These are phyloP conservation scores for Fusarium bulbicola DNA, from an alignment of 2,329 filamentous ascomycete species.

Conservation along the genomic window DNA sequence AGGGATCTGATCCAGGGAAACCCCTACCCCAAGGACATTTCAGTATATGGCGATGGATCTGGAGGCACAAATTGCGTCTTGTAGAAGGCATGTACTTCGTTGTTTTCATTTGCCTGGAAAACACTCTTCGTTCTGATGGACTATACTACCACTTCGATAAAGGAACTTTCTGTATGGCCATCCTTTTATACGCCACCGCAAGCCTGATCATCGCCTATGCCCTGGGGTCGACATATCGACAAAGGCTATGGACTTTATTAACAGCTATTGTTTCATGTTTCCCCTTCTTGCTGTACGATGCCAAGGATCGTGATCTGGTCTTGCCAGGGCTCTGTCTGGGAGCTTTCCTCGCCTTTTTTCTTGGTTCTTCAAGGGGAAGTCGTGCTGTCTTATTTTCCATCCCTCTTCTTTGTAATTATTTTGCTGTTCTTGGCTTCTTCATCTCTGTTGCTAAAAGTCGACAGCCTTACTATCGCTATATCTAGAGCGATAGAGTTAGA, in stretches of 20 bases:
- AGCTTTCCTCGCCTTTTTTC: fast-evolving
- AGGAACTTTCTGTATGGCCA: background rate
- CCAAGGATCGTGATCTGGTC: background rate
- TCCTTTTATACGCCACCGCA: background rate
- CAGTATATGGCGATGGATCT: background rate
- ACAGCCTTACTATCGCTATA: background rate
- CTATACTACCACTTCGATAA: background rate
- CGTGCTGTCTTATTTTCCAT: background rate
- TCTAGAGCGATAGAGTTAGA: background rate
- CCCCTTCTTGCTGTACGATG: background rate
- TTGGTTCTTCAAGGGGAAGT: background rate
- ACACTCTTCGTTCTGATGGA: background rate
- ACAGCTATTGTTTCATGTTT: background rate
- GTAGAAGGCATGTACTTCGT: fast-evolving
- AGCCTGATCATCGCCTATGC: background rate
- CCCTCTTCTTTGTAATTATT: background rate
- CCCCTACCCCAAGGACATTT: background rate
- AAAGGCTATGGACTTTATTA: background rate
- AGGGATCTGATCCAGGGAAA: background rate
- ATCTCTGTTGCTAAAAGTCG: background rate
- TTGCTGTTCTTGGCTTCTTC: background rate
- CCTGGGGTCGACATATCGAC: fast-evolving
- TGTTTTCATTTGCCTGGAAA: fast-evolving
- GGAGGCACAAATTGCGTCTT: background rate
- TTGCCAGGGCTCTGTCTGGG: background rate